Base-by-base conservation (phyloP, 1,284 basidiomycete genomes). In the Tilletia setariae region DNA sequence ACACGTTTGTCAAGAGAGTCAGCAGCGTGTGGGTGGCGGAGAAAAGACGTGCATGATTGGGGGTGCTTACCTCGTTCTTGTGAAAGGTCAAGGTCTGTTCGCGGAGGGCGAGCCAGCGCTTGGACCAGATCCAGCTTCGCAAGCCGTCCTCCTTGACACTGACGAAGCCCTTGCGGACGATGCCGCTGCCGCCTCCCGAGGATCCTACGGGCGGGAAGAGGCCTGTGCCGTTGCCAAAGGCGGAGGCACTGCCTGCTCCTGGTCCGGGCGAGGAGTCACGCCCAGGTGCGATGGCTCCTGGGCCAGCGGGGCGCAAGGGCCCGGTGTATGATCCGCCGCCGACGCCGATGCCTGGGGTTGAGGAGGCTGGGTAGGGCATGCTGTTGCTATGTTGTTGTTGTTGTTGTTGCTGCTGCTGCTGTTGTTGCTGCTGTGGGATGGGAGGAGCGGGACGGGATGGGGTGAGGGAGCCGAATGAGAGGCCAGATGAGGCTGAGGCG, bases 71-170 rank as follows among this genome's bases (percentile, higher is more conserved):
- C 87, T 98, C 94, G 79, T 89, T 92, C 86, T 95, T 97, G 84
- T 94, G 92, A 71, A 98, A 89, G 49, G 88, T 87, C 65, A 98
- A 84, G 16, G 89, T 87, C 78, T 89, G 87, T 71, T 93, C 92
- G 75, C 89, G 91, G 70, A 98, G 85, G 3, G 94, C 87, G 61
- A 98, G 85, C 91, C 91, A 98, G 79, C 92, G 90, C 80, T 91
- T 89, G 82, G 90, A 89, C 90, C 95, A 98, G 67, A 97, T 87
- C 87, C 92, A 94, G 73, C 91, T 92, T 16, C 92, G 73, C 30
- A 83, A 73, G 21, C 81, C 81, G 65, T 83, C 81, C 62, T 83
- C 81, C 67, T 83, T 83, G 69, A 82, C 78, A 65, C 78, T 81
- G 59, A 82, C 76, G 66, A 77, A 82, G 32, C 81, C 81, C 40